phyloP scores from a whole-genome alignment of 495 filamentous ascomycete genomes.

The Xylaria palmicola region DNA sequence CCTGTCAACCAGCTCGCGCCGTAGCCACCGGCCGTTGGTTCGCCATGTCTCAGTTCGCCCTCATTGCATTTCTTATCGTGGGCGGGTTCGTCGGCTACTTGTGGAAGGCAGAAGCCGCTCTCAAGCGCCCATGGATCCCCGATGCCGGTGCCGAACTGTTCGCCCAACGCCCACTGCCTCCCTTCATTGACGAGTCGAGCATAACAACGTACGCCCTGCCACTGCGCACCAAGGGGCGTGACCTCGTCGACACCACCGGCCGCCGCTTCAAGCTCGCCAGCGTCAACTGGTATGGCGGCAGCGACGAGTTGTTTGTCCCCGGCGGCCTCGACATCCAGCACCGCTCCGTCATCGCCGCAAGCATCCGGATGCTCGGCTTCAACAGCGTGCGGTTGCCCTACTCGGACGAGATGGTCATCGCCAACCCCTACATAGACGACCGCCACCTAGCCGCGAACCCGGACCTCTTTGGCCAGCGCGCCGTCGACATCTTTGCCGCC shows the following conservation, averaged over 20 bases:
- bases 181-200: constrained; percentile 37
- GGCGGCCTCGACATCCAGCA: constrained; percentile 59
- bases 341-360: constrained; percentile 52
- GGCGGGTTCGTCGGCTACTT: constrained; percentile 37
- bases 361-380: constrained; percentile 56
- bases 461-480: constrained; percentile 50
- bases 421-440: constrained; percentile 49
- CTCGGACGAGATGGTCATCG: constrained; percentile 58
- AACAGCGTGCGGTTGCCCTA: constrained; percentile 64
- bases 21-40: neutral
- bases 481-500: constrained; percentile 55
- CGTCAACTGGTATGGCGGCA: constrained; percentile 65
- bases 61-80: constrained; percentile 33
- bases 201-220: constrained; percentile 48
- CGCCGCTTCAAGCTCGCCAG: constrained; percentile 55
- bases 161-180: constrained; percentile 40
- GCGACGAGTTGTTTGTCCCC: constrained; percentile 59
- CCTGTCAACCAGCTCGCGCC: no score
- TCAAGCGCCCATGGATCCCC: constrained; percentile 42
- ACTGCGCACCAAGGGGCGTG: constrained; percentile 50
- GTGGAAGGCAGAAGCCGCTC: constrained; percentile 40
- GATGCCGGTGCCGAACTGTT: constrained; percentile 40
- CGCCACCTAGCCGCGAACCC: constrained; percentile 52
- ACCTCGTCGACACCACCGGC: constrained; percentile 54
- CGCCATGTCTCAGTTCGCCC: constrained; percentile 30